These are phyloP conservation scores for Trichoderma sp. DNA, from an alignment of 2,329 filamentous ascomycete species.

Conservation along the genomic window DNA sequence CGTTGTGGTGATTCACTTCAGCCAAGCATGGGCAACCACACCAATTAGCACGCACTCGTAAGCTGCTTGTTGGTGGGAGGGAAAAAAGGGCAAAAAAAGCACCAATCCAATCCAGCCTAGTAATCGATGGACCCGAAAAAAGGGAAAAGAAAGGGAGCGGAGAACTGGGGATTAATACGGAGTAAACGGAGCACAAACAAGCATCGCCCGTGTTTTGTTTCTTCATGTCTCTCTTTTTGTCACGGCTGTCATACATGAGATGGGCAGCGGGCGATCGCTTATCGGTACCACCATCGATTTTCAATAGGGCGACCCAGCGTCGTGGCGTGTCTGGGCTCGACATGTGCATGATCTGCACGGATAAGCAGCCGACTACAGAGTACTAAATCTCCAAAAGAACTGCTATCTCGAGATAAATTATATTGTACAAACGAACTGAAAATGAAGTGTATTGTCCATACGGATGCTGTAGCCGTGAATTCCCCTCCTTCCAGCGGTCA, in stretches of 20 bases:
- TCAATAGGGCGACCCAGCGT: neutral
- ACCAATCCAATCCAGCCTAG: neutral
- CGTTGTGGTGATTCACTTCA: neutral
- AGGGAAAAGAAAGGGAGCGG: neutral
- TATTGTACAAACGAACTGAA: neutral
- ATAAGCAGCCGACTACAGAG: neutral
- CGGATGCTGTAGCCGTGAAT: neutral
- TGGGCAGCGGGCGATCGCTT: neutral
- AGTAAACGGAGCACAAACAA: too few species aligned
- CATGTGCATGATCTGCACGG: constrained; percentile 1
- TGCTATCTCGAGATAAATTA: neutral
- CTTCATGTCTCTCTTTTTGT: neutral
- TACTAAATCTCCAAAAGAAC: neutral
- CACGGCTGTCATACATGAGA: neutral
- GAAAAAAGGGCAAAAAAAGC: neutral
- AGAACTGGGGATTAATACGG: neutral
- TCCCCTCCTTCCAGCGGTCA: neutral
- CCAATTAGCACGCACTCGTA: neutral
- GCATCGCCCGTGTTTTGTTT: neutral
- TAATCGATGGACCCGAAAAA: neutral
- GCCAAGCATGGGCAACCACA: neutral
- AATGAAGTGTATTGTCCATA: neutral
- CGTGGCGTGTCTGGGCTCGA: neutral
- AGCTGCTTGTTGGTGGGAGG: constrained; percentile 5
- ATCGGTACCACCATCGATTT: neutral